Evolutionary conservation across 2,329 filamentous ascomycete genomes (phyloP), one percentile per base, ranked within the genome.

Genomic region (Ophiostoma triangulosporum): DNA sequence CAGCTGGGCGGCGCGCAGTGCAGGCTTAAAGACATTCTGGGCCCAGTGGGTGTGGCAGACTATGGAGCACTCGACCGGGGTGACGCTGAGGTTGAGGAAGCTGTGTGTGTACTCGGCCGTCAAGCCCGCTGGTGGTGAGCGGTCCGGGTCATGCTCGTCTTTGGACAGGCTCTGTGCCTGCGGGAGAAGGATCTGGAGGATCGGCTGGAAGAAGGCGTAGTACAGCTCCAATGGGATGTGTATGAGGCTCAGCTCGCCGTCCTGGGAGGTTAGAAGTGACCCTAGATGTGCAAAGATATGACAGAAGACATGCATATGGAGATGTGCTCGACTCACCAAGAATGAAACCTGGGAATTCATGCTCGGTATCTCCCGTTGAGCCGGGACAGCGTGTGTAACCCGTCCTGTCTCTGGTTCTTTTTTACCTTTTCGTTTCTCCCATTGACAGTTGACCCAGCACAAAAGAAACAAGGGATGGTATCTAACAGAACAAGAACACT

Each of bases 81-180:
- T 97, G 62, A 97, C 78, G 58, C 88, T 94, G 60, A 98, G 82
- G 67, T 97, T 97, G 65, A 96, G 77, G 67, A 98, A 97, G 45
- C 82, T 81, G 68, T 93, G 85, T 64, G 76, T 76, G 57, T 73
- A 70, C 57, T 77, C 74, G 43, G 68, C 57, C 3, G 71, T 73
- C 43, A 77, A 67, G 17, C 73, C 75, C 56, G 74, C 70, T 45
- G 73, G 64, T 35, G 58, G 63, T 49, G 65, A 64, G 14, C 20
- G 26, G 17, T 48, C 24, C 56, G 66, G 62, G 26, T 46, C 52
- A 20, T 51, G 36, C 22, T 48, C 48, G 31, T 49, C 33, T 26
- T 27, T 27, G 22, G 64, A 65, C 53, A 69, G 60, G 54, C 64
- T 65, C 55, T 74, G 70, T 20, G 70, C 71, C 57, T 80, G 75